Percentiles rank a stretch among this genome's conserved stretches.
phyloP scores from a whole-genome alignment of 139 green algal species.

The Picochlorum sp. region DNA sequence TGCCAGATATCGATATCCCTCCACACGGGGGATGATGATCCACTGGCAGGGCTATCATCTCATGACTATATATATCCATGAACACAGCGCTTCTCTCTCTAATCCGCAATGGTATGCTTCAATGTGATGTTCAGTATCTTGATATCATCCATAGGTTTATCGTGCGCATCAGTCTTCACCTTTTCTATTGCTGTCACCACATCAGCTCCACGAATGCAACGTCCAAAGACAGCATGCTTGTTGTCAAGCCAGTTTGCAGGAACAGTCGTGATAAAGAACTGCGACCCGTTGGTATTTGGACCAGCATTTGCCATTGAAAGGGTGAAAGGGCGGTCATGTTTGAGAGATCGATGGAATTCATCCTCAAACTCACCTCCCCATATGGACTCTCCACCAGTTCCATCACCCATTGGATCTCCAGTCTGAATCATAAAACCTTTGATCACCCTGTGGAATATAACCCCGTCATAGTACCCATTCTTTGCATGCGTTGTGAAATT shows the following conservation, averaged over 20 bases:
- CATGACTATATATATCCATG: no score
- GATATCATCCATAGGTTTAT: slow-evolving; percentile 90
- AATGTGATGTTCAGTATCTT: slow-evolving; percentile 84
- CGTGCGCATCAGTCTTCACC: slow-evolving; percentile 69
- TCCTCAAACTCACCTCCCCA: slow-evolving; percentile 98
- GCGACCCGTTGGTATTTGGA: slow-evolving; percentile 27
- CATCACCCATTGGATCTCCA: slow-evolving; percentile 64
- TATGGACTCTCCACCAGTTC: slow-evolving; percentile 92
- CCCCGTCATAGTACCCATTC: slow-evolving; percentile 92
- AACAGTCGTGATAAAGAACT: slow-evolving; percentile 90
- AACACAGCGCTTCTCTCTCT: no score
- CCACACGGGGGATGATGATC: no score
- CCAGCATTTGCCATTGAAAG: slow-evolving; percentile 87
- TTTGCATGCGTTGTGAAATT: slow-evolving; percentile 93
- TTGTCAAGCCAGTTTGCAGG: slow-evolving; percentile 72
- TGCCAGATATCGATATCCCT: no score
- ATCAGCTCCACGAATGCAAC: slow-evolving; percentile 79
- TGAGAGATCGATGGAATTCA: slow-evolving; percentile 81
- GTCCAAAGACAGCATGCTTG: slow-evolving; percentile 69
- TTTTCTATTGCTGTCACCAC: slow-evolving; percentile 91
- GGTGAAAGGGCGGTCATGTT: slow-evolving; percentile 80
- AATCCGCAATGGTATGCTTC: slow-evolving; percentile 3
- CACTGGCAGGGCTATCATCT: no score
- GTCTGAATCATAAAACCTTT: slow-evolving; percentile 88
- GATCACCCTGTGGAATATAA: slow-evolving; percentile 96